A percentile compares a stretch with the other conserved stretches of the same genome.
These are phyloP conservation scores for Furcasterigmium sp. DNA, from an alignment of 2,329 filamentous ascomycete genomes.

Conservation along the genomic window DNA sequence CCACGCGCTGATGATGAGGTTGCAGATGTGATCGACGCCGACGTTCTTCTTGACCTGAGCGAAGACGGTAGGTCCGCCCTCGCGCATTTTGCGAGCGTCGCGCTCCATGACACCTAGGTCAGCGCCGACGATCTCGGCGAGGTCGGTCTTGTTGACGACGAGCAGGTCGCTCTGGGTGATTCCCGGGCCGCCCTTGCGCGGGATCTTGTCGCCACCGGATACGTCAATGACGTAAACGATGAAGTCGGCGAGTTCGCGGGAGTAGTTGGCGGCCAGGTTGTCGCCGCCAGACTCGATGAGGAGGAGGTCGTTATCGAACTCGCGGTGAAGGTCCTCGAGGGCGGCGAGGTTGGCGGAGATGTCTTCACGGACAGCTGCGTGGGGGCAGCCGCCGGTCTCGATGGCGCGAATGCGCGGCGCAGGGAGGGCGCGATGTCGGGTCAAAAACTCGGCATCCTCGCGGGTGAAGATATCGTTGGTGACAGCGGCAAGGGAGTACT, in stretches of 20 bases:
- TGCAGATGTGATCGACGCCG: conserved; percentile 80
- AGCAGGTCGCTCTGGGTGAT: conserved; percentile 95
- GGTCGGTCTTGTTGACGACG: conserved; percentile 94
- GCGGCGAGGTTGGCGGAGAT: conserved; percentile 91
- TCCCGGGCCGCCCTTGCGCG: conserved; percentile 89
- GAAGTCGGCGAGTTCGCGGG: conserved; percentile 87
- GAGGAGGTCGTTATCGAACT: conserved; percentile 75
- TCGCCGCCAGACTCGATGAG: conserved; percentile 95
- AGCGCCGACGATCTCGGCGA: conserved; percentile 85
- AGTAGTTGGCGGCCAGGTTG: conserved; percentile 96
- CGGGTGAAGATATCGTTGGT: conserved; percentile 99
- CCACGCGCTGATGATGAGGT: conserved; percentile 87
- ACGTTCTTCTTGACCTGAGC: conserved; percentile 94
- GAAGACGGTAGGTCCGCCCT: conserved; percentile 92
- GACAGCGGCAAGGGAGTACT: conserved; percentile 86
- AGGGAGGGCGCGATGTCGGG: conserved; percentile 76
- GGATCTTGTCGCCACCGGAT: conserved; percentile 92
- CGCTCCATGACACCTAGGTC: conserved; percentile 92
- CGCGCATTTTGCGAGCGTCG: conserved; percentile 89
- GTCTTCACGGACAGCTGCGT: conserved; percentile 95
- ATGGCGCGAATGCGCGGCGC: conserved; percentile 85
- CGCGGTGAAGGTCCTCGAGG: conserved; percentile 78
- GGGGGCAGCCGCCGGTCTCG: conserved; percentile 94
- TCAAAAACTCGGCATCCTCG: conserved; percentile 97
- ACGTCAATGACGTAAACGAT: conserved; percentile 99